These are phyloP conservation scores for Monotropa hypopitys DNA, from an alignment of 179 eudicot genomes.

Conservation along the genomic window DNA sequence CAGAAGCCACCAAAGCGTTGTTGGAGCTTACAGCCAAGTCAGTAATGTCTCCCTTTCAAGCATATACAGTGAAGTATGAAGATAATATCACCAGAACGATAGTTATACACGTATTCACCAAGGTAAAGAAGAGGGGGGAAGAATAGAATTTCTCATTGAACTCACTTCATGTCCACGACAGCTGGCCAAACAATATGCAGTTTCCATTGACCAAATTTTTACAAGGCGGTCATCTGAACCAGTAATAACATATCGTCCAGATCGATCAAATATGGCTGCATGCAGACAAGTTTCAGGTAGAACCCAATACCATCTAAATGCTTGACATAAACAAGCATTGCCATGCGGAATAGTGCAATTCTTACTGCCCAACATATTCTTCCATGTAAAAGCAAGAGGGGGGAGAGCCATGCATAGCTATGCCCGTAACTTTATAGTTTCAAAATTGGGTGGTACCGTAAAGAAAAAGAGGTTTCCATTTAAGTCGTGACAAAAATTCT, in stretches of 20 bases:
- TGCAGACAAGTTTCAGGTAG: background rate
- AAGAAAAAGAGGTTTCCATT: background rate
- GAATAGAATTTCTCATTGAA: slow-evolving; percentile 1
- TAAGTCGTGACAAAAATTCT: background rate
- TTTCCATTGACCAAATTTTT: slow-evolving; percentile 98
- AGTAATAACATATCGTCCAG: slow-evolving; percentile 87
- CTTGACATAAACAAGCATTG: slow-evolving; percentile 8
- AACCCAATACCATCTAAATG: slow-evolving; percentile 6
- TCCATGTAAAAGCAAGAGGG: background rate
- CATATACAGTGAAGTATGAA: slow-evolving; percentile 38
- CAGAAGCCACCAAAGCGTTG: slow-evolving; percentile 90
- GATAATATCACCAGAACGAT: background rate
- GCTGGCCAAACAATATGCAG: slow-evolving; percentile 84
- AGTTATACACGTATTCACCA: background rate
- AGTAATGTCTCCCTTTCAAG: slow-evolving; percentile 82
- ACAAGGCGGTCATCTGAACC: slow-evolving; percentile 97
- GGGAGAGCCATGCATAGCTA: background rate
- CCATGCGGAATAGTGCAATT: too few species aligned
- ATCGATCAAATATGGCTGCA: slow-evolving; percentile 91
- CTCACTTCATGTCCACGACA: slow-evolving; percentile 98
- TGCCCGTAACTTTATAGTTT: background rate
- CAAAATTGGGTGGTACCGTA: background rate
- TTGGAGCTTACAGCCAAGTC: slow-evolving; percentile 91
- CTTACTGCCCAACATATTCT: background rate
- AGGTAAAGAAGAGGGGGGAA: background rate